Conservation (phyloP, 768 basidiomycete species). For the Gelatoporia subvermispora region DNA sequence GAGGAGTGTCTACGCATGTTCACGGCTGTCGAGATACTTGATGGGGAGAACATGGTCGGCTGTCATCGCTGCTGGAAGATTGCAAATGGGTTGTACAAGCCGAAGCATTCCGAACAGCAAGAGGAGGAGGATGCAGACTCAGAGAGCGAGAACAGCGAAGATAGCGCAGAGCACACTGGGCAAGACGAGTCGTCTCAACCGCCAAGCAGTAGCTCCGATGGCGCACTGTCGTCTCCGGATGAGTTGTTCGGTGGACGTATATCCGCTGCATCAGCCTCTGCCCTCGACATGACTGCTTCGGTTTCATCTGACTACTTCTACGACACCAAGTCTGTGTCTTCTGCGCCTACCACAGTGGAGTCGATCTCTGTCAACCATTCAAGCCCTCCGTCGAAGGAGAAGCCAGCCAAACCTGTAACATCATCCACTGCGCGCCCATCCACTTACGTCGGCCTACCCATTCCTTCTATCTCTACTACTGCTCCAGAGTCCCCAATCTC, state of each 20-base stretch:
- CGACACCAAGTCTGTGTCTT: conserved; percentile 15
- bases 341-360: conserved; percentile 22
- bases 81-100: conserved; percentile 57
- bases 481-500: conserved; percentile 35
- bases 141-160: conserved; percentile 21
- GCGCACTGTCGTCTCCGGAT: conserved; percentile 11
- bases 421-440: conserved; percentile 2
- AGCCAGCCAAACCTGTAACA: not conserved
- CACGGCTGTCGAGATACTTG: conserved; percentile 88
- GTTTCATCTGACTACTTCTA: conserved; percentile 6
- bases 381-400: not conserved
- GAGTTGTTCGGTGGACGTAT: conserved; percentile 9
- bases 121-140: conserved; percentile 13
- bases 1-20: conserved; percentile 85
- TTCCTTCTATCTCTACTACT: conserved; percentile 53
- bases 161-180: conserved; percentile 20
- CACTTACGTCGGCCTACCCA: conserved; percentile 39
- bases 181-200: not conserved
- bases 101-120: conserved; percentile 9
- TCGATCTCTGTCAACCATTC: not conserved
- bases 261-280: conserved; percentile 24
- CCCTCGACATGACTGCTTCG: conserved; percentile 7
- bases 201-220: not conserved
- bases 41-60: conserved; percentile 93
- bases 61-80: conserved; percentile 95